Base-by-base conservation (phyloP, 352 stramenopile species). In the Peronospora belbahrii region DNA sequence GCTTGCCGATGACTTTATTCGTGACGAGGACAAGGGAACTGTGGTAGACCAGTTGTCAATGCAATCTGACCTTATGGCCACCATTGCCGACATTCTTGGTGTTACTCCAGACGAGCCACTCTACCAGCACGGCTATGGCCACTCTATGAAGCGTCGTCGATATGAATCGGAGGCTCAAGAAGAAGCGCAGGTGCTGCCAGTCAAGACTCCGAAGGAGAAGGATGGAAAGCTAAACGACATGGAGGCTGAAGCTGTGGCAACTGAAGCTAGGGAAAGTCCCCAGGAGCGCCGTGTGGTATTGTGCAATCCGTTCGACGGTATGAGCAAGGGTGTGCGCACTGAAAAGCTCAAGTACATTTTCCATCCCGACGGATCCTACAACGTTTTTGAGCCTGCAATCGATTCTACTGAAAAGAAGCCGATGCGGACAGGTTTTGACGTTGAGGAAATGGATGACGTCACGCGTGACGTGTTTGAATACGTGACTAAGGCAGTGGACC, bases 321-420 rank as follows among this genome's bases (percentile, higher is more conserved):
- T 78, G 56, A 84, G 60, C 31, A 81, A 84, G 52, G 71, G 72
- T 11, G 67, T 76, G 6, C 70, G 69, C 20, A 87, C 74, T 0
- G 71, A 87, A 43, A 61, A 79, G 32, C 59, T 70, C 55, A 87
- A 87, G 65, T 87, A 80, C 56, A 64, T 78, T n/a, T 87, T 78
- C 61, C 73, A 77, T 32, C 59, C 69, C 0, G 72, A 86, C 40
- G 62, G 70, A 9, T 71, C 67, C 13, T 86, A 73, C 62, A 83
- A 83, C 27, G 72, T 87, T 17, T 87, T 87, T 37, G 61, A 74
- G 33, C 59, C 63, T 17, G 59, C 36, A 6, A 51, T 42, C n/a
- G 74, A 87, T 42, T 57, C 65, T 23, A 43, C 45, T 2, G 74
- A 87, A 56, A 75, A 81, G 46, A 56, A 64, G 4, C 72, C 74